Percentiles rank a stretch among this genome's conserved stretches.
phyloP scores from a whole-genome alignment of 371 early-diverging fungal genomes.

The Fennellomyces sp. region DNA sequence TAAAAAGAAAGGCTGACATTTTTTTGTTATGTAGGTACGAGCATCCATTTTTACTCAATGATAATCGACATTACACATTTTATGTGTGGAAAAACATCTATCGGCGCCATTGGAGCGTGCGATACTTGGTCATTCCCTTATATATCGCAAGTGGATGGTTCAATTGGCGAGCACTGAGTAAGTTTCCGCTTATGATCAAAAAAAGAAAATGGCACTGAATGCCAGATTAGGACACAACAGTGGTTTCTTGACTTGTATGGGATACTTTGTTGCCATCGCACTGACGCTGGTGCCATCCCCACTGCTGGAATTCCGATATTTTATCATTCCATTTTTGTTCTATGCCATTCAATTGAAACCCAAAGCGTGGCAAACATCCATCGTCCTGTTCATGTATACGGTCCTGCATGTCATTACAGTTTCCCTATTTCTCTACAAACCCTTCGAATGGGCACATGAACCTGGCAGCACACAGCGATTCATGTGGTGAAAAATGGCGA shows the following conservation, averaged over 20 bases:
- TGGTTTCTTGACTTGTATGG: slow-evolving; percentile 28
- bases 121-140: slow-evolving; percentile 69
- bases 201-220: background rate
- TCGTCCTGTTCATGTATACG: slow-evolving; percentile 34
- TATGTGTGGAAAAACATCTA: slow-evolving; percentile 90
- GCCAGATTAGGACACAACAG: background rate
- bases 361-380: slow-evolving; percentile 5
- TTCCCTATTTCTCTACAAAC: slow-evolving; percentile 69
- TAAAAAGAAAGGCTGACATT: background rate
- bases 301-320: slow-evolving; percentile 94
- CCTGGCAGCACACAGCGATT: slow-evolving; percentile 78
- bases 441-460: slow-evolving; percentile 77
- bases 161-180: slow-evolving; percentile 34
- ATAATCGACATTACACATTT: slow-evolving; percentile 95
- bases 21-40: slow-evolving; percentile 58
- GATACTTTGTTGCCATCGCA: slow-evolving; percentile 46
- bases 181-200: background rate
- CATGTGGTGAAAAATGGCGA: slow-evolving; percentile 95
- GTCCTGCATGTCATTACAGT: slow-evolving; percentile 63
- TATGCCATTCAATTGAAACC: slow-evolving; percentile 68
- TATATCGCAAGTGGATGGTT: slow-evolving; percentile 63
- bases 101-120: slow-evolving; percentile 50
- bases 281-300: slow-evolving; percentile 89
- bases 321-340: slow-evolving; percentile 83
- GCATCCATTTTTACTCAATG: slow-evolving; percentile 94